Evolutionary conservation across 164 flowering plant species (phyloP), one percentile per base, ranked within the genome.

Genomic region (Aristolochia contorta): DNA sequence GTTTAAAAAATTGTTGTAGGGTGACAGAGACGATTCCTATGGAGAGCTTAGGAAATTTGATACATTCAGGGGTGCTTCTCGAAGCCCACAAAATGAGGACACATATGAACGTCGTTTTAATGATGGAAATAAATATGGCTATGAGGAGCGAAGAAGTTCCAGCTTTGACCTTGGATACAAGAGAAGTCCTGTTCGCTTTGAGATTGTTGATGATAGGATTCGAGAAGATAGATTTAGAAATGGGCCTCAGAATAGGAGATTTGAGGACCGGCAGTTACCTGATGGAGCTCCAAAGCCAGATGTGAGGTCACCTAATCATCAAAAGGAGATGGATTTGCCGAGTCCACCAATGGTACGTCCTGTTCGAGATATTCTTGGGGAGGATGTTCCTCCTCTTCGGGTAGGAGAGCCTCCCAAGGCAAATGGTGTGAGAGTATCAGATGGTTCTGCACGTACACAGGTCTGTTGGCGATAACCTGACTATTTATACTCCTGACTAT

Each of bases 161-260:
- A 92, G 81, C 63, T 79, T 75, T 75, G 91, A 81, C 53, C 82
- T 75, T 71, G 87, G 77, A 65, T 65, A 71, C 67, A 77, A 72
- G 67, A 90, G 69, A 77, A 91, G 92, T 72, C 92, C 96, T 68
- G 78, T 66, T 49, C 87, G 80, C 32, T 68, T 87, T 64, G 93
- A 80, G 61, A 69, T 88, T 14, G 78, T 86, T 27, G 93, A 85
- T 84, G 95, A 94, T 67, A 84, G 97, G 87, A 72, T 78, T 47
- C 83, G 93, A 46, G 99, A 88, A 18, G 97, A 93, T 77, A 86
- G 91, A 73, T 88, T 85, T 81, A 82, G 86, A 54, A 86, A 87
- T 78, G 86, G 84, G 30, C 61, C 23, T 27, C 64, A 60, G 47
- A 54, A 54, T n/a, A 80, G 80, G 70, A 85, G 62, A 72, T 57